Percentiles rank a stretch among this genome's conserved stretches.
These are phyloP conservation scores for Lippia alba DNA, from an alignment of 305 asterid species.

Conservation along the genomic window DNA sequence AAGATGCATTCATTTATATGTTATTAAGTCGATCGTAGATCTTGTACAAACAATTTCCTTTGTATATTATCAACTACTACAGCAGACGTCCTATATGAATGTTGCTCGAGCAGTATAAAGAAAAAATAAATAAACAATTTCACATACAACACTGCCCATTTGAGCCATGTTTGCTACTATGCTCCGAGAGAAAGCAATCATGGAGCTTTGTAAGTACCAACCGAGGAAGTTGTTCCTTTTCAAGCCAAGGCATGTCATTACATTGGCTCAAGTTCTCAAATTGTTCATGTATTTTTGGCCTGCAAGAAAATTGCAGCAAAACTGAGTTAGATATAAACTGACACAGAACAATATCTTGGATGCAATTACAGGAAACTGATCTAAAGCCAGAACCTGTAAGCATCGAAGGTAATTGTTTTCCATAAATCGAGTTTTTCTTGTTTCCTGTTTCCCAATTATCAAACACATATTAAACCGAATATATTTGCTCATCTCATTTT, in stretches of 20 bases:
- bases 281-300: constrained; percentile 46
- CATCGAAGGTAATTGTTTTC: neutral
- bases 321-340: neutral
- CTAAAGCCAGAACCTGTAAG: constrained; percentile 16
- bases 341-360: constrained; percentile 29
- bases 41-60: constrained; percentile 32
- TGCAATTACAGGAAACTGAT: constrained; percentile 23
- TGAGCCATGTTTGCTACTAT: constrained; percentile 22
- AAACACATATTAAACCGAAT: neutral
- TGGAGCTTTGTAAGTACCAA: neutral
- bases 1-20: neutral
- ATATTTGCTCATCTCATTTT: neutral
- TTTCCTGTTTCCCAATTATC: no score
- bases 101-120: constrained; percentile 2
- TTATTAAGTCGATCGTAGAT: constrained; percentile 11
- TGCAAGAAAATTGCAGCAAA: constrained; percentile 27
- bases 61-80: constrained; percentile 31
- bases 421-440: no score
- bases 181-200: constrained; percentile 15
- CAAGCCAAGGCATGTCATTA: neutral
- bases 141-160: constrained; percentile 30
- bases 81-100: constrained; percentile 17
- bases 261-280: constrained; percentile 14
- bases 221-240: constrained; percentile 20
- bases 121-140: constrained; percentile 13